Evolutionary conservation across 2,329 filamentous ascomycete species (phyloP).

Genomic region (Alternaria burnsii): DNA sequence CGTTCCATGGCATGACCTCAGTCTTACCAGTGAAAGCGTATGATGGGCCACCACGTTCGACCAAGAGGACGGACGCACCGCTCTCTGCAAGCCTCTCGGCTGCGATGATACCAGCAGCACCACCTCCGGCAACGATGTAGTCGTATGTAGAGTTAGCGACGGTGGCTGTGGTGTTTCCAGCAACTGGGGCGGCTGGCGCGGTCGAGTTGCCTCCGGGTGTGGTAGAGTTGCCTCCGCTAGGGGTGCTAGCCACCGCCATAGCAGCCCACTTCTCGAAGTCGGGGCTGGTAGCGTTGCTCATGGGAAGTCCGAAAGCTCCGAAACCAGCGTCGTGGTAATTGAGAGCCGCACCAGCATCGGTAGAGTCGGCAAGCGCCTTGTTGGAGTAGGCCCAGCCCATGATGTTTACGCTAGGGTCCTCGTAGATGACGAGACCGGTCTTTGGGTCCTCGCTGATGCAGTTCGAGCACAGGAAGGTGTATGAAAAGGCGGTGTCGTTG

Average conservation of each 20-base stretch:
- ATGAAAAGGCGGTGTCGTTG: slow-evolving; percentile 63
- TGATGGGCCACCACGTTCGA: slow-evolving; percentile 54
- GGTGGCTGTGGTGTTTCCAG: slow-evolving; percentile 45
- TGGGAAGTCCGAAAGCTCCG: slow-evolving; percentile 42
- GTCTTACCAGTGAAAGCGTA: slow-evolving; percentile 40
- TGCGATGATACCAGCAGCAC: slow-evolving; percentile 67
- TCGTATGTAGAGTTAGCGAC: slow-evolving; percentile 59
- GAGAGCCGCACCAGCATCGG: slow-evolving; percentile 32
- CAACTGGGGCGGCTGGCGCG: slow-evolving; percentile 23
- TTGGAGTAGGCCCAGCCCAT: slow-evolving; percentile 46
- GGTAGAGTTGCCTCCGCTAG: slow-evolving; percentile 36
- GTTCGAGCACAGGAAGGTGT: slow-evolving; percentile 63
- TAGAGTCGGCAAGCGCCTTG: slow-evolving; percentile 34
- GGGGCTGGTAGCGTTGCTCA: slow-evolving; percentile 41
- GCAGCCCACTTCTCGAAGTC: slow-evolving; percentile 47
- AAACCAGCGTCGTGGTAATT: slow-evolving; percentile 46
- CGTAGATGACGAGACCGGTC: slow-evolving; percentile 35
- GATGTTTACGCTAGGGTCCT: slow-evolving; percentile 33
- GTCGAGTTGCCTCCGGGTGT: slow-evolving; percentile 38
- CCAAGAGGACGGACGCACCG: slow-evolving; percentile 69
- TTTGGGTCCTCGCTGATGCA: slow-evolving; percentile 41
- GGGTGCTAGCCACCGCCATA: slow-evolving; percentile 34
- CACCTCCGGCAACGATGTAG: slow-evolving; percentile 70
- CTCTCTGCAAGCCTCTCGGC: slow-evolving; percentile 68
- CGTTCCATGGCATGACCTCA: slow-evolving; percentile 45